phyloP scores from a whole-genome alignment of 176 grass and related monocot species.

The Oryza glumipatula region DNA sequence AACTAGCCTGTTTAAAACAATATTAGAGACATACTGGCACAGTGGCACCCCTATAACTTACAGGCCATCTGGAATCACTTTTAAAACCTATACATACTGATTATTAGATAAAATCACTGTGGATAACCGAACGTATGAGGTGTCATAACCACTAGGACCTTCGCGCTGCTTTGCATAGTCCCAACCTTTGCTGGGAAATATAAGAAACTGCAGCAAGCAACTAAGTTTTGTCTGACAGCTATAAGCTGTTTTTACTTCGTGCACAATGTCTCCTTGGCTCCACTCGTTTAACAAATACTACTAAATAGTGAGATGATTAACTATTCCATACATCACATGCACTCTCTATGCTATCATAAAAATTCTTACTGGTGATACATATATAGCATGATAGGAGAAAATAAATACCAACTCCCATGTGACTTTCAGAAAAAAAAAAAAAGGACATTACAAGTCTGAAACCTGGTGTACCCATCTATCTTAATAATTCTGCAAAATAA shows the following conservation, averaged over 20 bases:
- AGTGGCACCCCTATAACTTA: neutral
- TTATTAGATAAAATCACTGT: neutral
- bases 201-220: neutral
- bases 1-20: neutral
- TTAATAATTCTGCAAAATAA: neutral
- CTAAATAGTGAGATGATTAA: neutral
- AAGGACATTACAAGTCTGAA: neutral
- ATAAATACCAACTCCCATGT: neutral
- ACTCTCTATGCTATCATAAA: neutral
- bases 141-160: neutral
- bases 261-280: neutral
- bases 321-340: neutral
- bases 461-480: neutral
- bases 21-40: neutral
- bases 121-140: neutral
- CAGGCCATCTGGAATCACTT: neutral
- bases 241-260: neutral
- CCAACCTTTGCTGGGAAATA: neutral
- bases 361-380: neutral
- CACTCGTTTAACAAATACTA: neutral
- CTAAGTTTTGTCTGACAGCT: neutral
- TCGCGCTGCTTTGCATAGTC: neutral
- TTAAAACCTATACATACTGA: neutral
- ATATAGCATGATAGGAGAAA: neutral
- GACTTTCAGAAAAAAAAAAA: neutral